phyloP scores from a whole-genome alignment of 2,329 filamentous ascomycete genomes.

The Trichoderma cornu-damae region DNA sequence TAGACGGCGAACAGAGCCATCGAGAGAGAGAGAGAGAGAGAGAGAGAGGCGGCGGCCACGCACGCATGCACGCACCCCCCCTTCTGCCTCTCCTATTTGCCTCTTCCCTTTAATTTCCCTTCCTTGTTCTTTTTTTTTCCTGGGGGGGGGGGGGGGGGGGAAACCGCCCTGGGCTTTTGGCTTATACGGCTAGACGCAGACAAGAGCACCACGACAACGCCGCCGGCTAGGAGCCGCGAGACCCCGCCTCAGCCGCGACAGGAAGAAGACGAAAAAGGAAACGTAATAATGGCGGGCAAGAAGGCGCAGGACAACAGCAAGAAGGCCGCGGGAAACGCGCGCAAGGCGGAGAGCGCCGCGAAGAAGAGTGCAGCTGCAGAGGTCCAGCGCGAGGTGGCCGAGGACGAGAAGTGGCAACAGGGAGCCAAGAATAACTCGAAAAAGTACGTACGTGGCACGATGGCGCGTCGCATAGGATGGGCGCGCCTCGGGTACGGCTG shows the following conservation, averaged over 20 bases:
- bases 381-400: constrained; percentile 58
- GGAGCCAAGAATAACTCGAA: constrained; percentile 80
- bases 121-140: neutral
- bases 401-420: constrained; percentile 75
- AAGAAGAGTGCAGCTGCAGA: constrained; percentile 70
- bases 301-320: constrained; percentile 77
- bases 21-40: neutral
- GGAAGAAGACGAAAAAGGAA: neutral
- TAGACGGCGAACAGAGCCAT: neutral
- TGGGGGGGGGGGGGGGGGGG: no score
- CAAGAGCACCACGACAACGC: neutral
- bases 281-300: constrained; percentile 60
- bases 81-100: neutral
- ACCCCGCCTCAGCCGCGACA: neutral
- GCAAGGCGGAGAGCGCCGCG: constrained; percentile 85
- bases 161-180: neutral
- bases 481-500: neutral
- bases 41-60: constrained; percentile 2
- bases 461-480: neutral
- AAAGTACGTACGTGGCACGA: constrained; percentile 57
- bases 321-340: constrained; percentile 82
- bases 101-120: constrained; percentile 13
- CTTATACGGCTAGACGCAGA: constrained; percentile 14
- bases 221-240: neutral
- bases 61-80: constrained; percentile 8